Base-by-base conservation (phyloP, 352 stramenopile genomes). In the Elongisporangium undulatum region DNA sequence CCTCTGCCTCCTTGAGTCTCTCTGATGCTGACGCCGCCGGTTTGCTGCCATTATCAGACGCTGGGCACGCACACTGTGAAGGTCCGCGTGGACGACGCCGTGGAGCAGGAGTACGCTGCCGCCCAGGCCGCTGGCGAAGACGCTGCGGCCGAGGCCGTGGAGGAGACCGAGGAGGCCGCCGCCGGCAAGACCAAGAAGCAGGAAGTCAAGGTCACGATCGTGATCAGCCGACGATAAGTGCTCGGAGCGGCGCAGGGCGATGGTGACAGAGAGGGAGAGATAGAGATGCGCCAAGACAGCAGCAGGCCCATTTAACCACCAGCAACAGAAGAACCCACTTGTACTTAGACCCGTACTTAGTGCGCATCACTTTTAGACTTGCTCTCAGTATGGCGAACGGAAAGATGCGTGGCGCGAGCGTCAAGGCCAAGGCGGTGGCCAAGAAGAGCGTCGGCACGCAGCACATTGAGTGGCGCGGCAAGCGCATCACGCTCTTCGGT, bases 41-140 rank as follows among this genome's bases (percentile, higher is more conserved):
- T 21, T 49, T 54, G 6, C 41, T 58, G 19, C 20, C 7, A 26
- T 23, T 22, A 41, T 26, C 59, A 86, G 80, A 90, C 80, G 38
- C 71, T 91, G 13, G 85, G 85, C 59, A 73, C 79, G 56, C 85
- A 94, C 78, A 78, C 72, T 41, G 72, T 95, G 24, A 92, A 93
- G 74, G 72, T 95, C 34, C 85, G 85, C 51, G 83, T 95, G 56
- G 85, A 95, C 55, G 80, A 93, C 61, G 73, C 76, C 5, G 71
- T 93, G 52, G 83, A 86, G 57, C 79, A 81, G 23, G 82, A 94
- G 57, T 82, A 86, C 51, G 80, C 74, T 17, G 68, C 77, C 49
- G 68, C 69, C 26, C 49, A 65, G 22, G 62, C 61, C 23, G 58
- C 51, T 23, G 51, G 64, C 15, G 68, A 72, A 53, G 64, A 50